Evolutionary conservation across 345 rosid genomes (phyloP).

Genomic region (Gynandropsis gynandra): DNA sequence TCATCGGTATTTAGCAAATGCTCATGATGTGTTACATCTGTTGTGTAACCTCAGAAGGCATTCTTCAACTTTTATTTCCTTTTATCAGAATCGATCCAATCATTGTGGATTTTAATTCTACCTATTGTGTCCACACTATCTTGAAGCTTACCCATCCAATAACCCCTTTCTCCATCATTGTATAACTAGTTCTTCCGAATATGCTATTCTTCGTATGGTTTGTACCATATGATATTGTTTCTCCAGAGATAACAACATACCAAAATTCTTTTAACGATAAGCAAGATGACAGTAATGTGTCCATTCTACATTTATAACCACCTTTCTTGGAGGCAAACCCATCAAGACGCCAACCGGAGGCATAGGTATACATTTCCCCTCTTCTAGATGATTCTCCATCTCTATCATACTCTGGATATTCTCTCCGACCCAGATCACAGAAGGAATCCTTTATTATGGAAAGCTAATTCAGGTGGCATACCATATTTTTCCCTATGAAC

Average conservation of each 20-base stretch:
- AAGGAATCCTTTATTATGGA: slow-evolving; percentile 16
- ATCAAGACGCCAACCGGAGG: slow-evolving; percentile 21
- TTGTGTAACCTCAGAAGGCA: too few species aligned
- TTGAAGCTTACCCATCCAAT: slow-evolving; percentile 10
- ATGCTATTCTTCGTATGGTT: slow-evolving; percentile 16
- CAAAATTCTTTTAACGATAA: slow-evolving; percentile 16
- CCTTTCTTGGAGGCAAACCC: slow-evolving; percentile 19
- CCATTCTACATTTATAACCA: slow-evolving; percentile 20
- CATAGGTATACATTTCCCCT: slow-evolving; percentile 22
- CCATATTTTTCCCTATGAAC: slow-evolving; percentile 15
- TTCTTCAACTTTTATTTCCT: too few species aligned
- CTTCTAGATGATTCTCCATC: slow-evolving; percentile 21
- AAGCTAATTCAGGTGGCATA: slow-evolving; percentile 17
- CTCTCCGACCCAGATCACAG: slow-evolving; percentile 17
- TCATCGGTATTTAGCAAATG: slow-evolving; percentile 20
- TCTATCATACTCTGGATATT: slow-evolving; percentile 22
- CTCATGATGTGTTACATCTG: too few species aligned
- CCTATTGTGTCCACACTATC: slow-evolving; percentile 6
- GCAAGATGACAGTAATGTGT: slow-evolving; percentile 13
- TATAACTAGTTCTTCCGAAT: slow-evolving; percentile 14
- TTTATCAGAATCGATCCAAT: too few species aligned
- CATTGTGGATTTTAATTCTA: slow-evolving; percentile 6
- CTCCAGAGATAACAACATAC: not conserved
- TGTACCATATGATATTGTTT: not conserved
- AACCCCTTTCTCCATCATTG: slow-evolving; percentile 20